Evolutionary conservation across 1,139 yeast genomes (phyloP).

Genomic region (Yamadazyma sp.): DNA sequence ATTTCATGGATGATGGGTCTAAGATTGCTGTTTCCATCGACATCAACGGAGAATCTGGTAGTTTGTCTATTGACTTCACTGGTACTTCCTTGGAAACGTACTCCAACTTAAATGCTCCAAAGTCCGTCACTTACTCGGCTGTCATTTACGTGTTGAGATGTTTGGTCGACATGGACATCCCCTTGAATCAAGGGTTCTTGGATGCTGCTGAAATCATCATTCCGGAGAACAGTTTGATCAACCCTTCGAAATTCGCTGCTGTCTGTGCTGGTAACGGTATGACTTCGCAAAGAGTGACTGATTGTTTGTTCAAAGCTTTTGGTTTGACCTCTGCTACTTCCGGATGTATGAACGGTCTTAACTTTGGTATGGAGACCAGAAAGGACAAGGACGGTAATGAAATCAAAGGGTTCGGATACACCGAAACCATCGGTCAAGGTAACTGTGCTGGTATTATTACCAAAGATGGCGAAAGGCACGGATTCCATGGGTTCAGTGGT

Average conservation of each 20-base stretch:
- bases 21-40: conserved; percentile 45
- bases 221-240: conserved; percentile 37
- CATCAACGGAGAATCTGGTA: conserved; percentile 41
- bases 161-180: conserved; percentile 43
- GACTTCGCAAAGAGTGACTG: conserved; percentile 47
- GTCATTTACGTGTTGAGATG: conserved; percentile 45
- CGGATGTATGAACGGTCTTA: conserved; percentile 37
- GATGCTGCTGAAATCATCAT: conserved; percentile 39
- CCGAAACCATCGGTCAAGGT: conserved; percentile 51
- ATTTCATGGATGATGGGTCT: conserved; percentile 65
- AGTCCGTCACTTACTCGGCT: conserved; percentile 41
- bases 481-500: conserved; percentile 38
- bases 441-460: conserved; percentile 41
- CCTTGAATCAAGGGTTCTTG: conserved; percentile 47
- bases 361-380: conserved; percentile 43
- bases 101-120: conserved; percentile 45
- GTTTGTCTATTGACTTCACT: conserved; percentile 54
- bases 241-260: conserved; percentile 44
- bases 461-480: conserved; percentile 19
- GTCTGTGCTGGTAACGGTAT: conserved; percentile 51
- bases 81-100: conserved; percentile 48
- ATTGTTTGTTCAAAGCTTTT: conserved; percentile 34
- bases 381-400: conserved; percentile 31
- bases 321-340: conserved; percentile 44
- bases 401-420: conserved; percentile 44